Evolutionary conservation across 208 protist species (phyloP).

Genomic region (Spironucleus salmonicida): DNA sequence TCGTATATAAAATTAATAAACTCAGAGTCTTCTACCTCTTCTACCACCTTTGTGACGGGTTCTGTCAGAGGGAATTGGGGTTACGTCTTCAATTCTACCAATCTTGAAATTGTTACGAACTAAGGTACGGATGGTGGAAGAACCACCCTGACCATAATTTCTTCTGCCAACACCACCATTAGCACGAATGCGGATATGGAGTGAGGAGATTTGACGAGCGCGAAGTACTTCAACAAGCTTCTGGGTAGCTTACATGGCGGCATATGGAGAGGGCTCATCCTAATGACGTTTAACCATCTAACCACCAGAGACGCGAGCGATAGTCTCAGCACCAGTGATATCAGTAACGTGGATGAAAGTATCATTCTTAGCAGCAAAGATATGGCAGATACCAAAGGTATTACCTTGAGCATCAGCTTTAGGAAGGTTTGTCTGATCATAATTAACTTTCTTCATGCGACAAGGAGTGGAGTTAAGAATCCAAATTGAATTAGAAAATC

Average conservation of each 20-base stretch:
- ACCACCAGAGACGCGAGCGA: constrained; percentile 87
- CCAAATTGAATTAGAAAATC: too few relatives aligned
- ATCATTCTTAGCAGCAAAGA: constrained; percentile 98
- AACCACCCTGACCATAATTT: constrained; percentile 25
- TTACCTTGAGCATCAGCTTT: too few relatives aligned
- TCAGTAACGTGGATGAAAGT: constrained; percentile 99
- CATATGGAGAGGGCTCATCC: constrained; percentile 99
- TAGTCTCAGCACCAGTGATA: constrained; percentile 92
- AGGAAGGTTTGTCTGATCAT: constrained; percentile 2
- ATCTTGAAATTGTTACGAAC: constrained; percentile 96
- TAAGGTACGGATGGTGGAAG: constrained; percentile 84
- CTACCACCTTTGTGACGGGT: constrained; percentile 92
- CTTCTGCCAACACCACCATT: constrained; percentile 57
- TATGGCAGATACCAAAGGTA: constrained; percentile 95
- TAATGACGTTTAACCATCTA: constrained; percentile 99
- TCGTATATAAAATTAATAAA: too few relatives aligned
- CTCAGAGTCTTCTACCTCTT: constrained; percentile 86
- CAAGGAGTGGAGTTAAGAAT: too few relatives aligned
- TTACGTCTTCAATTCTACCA: constrained; percentile 99
- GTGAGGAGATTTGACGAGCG: constrained; percentile 87
- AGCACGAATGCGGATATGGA: constrained; percentile 98
- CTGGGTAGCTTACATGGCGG: constrained; percentile 98
- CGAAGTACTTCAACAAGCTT: constrained; percentile 71
- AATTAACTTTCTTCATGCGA: background rate
- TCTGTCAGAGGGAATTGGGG: constrained; percentile 95